Base-by-base conservation (phyloP, 1,284 basidiomycete genomes). In the Tremellales sp. region DNA sequence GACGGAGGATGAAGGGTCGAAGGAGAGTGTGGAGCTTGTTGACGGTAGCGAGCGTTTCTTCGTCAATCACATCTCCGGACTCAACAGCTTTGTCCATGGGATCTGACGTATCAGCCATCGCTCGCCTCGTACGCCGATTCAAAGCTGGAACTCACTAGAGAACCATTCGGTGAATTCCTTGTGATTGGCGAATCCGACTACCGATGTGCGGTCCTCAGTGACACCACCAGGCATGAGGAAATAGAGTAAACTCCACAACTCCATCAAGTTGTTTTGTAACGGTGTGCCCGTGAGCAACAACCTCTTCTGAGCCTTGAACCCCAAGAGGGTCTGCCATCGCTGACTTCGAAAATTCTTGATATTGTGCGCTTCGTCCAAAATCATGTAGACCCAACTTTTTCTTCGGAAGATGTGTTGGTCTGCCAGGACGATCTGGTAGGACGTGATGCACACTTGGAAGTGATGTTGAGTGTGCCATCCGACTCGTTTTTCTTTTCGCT, bases 301-400 rank as follows among this genome's bases (percentile, higher is more conserved):
- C 7, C 93, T 83, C 25, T 89, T 83, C 63, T 89, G 87, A 3
- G 91, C 89, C 45, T 89, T 85, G 76, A 97, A 96, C 78, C 91
- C 88, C n/a, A 97, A 79, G 25, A 97, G 74, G 12, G 86, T 92
- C 67, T 92, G 91, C 93, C 93, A 97, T 42, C 93, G 82, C 72
- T 97, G 91, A 1, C 87, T 90, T 59, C 86, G 86, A 76, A 96
- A 97, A 75, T 97, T 97, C 77, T 97, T 97, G 83, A 97, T 96
- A 83, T 97, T 94, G 68, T 97, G 92, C 7, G 92, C 93, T 75
- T 97, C 93, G 72, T 96, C 92, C 11, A 97, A 81, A 56, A 97
- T 85, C 84, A 97, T 88, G 68, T 97, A 97, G 67, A 91, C 89
- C 93, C 93, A 97, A 42, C 84, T 80, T 74, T 94, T 96, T 46